Evolutionary conservation across 345 rosid genomes (phyloP).

Genomic region (Eucalyptus dawsonii): DNA sequence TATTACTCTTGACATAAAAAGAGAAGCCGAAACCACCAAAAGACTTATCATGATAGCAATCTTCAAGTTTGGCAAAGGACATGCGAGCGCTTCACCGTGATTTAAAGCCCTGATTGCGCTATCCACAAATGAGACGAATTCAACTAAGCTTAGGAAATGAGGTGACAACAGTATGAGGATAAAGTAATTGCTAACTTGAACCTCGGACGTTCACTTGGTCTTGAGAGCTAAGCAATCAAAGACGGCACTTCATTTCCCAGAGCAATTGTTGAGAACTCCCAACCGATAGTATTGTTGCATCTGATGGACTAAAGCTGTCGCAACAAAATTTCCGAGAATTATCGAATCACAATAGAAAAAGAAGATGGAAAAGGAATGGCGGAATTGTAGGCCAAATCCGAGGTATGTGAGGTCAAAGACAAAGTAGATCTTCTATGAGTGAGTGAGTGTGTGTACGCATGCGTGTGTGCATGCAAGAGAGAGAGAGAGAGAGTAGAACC

Average conservation of each 20-base stretch:
- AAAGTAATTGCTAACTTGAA: conserved; percentile 15
- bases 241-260: conserved; percentile 43
- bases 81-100: too few relatives aligned
- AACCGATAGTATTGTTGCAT: conserved; percentile 69
- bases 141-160: neutral
- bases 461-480: too few relatives aligned
- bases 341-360: neutral
- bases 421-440: neutral
- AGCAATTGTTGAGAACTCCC: conserved; percentile 58
- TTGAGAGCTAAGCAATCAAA: conserved; percentile 50
- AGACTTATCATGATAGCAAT: too few relatives aligned
- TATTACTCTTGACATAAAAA: neutral
- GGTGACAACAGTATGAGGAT: neutral
- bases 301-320: conserved; percentile 68
- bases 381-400: neutral
- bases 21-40: neutral
- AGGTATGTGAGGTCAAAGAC: neutral
- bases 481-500: neutral
- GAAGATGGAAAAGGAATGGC: neutral
- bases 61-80: too few relatives aligned
- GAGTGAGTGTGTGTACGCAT: too few relatives aligned
- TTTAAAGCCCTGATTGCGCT: neutral
- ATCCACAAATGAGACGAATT: neutral
- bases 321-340: neutral
- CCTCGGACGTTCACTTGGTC: conserved; percentile 45